Evolutionary conservation across 768 basidiomycete genomes (phyloP).

Genomic region (Collybia mongolica): DNA sequence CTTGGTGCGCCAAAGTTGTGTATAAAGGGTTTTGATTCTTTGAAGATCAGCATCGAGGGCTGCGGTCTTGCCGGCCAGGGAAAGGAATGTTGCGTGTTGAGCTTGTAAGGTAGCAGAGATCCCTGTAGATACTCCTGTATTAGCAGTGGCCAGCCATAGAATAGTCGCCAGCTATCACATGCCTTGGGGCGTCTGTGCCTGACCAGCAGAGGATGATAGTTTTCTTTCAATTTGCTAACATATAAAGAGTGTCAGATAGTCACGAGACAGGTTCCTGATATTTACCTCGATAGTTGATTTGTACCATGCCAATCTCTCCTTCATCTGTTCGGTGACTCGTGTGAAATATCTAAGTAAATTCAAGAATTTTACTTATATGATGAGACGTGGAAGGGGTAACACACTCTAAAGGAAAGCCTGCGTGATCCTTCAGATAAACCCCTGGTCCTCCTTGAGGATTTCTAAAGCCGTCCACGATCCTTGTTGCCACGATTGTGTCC

Average conservation of each 20-base stretch:
- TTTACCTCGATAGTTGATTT: constrained; percentile 76
- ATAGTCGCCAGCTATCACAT: constrained; percentile 9
- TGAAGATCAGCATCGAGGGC: constrained; percentile 71
- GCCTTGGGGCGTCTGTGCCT: constrained; percentile 80
- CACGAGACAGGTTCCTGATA: neutral
- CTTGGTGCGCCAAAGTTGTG: constrained; percentile 75
- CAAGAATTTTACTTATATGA: neutral
- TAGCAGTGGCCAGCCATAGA: neutral
- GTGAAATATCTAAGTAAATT: constrained; percentile 58
- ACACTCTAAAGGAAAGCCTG: constrained; percentile 81
- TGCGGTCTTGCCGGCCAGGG: constrained; percentile 76
- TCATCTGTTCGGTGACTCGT: constrained; percentile 70
- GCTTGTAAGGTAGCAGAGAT: constrained; percentile 77
- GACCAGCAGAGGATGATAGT: constrained; percentile 62
- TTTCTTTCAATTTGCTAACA: constrained; percentile 81
- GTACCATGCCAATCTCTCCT: constrained; percentile 72
- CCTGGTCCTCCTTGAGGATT: constrained; percentile 68
- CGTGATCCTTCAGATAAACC: constrained; percentile 72
- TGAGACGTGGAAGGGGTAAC: constrained; percentile 19
- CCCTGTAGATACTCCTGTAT: constrained; percentile 32
- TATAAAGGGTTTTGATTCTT: constrained; percentile 72
- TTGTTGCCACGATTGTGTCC: constrained; percentile 76
- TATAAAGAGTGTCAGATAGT: neutral
- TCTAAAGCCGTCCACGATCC: constrained; percentile 75
- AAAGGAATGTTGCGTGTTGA: constrained; percentile 75